phyloP scores from a whole-genome alignment of 2,329 filamentous ascomycete genomes.

The Aspergillus novofumigatus region DNA sequence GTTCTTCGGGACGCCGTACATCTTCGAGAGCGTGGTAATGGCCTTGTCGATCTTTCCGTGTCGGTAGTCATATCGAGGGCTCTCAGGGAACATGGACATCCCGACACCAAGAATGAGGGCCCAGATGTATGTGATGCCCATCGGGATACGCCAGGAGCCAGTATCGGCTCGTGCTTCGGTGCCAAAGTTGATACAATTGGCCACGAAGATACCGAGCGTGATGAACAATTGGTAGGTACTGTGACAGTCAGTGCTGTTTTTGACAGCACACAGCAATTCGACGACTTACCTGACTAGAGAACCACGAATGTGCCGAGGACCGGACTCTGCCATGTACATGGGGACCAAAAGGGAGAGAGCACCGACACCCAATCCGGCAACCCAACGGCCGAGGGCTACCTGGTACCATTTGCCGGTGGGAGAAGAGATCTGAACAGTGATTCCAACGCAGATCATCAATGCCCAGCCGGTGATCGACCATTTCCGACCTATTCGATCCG shows the following conservation, averaged over 20 bases:
- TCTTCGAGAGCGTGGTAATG: constrained; percentile 48
- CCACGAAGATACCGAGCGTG: constrained; percentile 44
- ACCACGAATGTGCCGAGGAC: constrained; percentile 44
- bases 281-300: constrained; percentile 33
- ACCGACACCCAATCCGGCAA: constrained; percentile 43
- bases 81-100: constrained; percentile 54
- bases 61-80: constrained; percentile 57
- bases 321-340: constrained; percentile 45
- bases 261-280: neutral
- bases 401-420: constrained; percentile 37
- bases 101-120: constrained; percentile 51
- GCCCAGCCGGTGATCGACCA: constrained; percentile 41
- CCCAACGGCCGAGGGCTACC: constrained; percentile 39
- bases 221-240: constrained; percentile 47
- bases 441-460: constrained; percentile 35
- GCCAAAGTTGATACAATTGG: constrained; percentile 46
- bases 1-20: constrained; percentile 51
- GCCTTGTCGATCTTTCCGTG: constrained; percentile 50
- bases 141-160: constrained; percentile 46
- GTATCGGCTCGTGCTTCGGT: constrained; percentile 34
- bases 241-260: neutral
- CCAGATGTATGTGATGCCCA: constrained; percentile 57
- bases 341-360: constrained; percentile 41
- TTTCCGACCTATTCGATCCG: constrained; percentile 41
- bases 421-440: constrained; percentile 42